Percentiles rank a stretch among this genome's conserved stretches.
phyloP scores from a whole-genome alignment of 345 rosid species.

The Punica granatum region DNA sequence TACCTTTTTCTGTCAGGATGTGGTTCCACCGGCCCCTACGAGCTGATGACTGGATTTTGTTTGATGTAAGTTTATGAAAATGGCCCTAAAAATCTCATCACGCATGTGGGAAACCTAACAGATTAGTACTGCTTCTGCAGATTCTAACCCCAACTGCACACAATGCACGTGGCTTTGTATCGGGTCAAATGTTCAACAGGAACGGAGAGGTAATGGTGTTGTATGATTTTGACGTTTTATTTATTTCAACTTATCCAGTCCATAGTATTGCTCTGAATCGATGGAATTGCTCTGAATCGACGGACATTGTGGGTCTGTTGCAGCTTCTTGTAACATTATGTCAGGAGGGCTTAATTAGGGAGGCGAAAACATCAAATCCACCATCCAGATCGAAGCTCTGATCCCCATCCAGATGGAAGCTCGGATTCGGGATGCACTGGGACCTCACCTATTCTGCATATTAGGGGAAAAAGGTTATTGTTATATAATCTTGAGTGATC shows the following conservation, averaged over 20 bases:
- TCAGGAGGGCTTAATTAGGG: conserved; percentile 81
- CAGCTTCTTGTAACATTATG: conserved; percentile 71
- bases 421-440: conserved; percentile 27
- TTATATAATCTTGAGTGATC: neutral
- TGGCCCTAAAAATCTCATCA: neutral
- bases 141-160: conserved; percentile 54
- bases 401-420: conserved; percentile 44
- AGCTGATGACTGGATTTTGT: conserved; percentile 95
- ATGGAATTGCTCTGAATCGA: neutral
- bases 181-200: conserved; percentile 65
- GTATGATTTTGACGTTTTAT: too few species aligned
- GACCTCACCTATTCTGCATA: neutral
- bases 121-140: conserved; percentile 21
- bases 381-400: conserved; percentile 56
- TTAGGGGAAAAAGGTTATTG: neutral
- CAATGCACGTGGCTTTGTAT: conserved; percentile 64
- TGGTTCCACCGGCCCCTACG: conserved; percentile 82
- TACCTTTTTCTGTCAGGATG: conserved; percentile 42
- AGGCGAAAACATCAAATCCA: conserved; percentile 26
- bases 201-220: conserved; percentile 73
- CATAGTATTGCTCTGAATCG: neutral
- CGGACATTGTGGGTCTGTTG: neutral
- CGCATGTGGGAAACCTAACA: neutral
- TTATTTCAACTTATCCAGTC: neutral
- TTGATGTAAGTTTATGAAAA: conserved; percentile 40